These are phyloP conservation scores for Neoascochyta sp. DNA, from an alignment of 2,329 filamentous ascomycete species.

Conservation along the genomic window DNA sequence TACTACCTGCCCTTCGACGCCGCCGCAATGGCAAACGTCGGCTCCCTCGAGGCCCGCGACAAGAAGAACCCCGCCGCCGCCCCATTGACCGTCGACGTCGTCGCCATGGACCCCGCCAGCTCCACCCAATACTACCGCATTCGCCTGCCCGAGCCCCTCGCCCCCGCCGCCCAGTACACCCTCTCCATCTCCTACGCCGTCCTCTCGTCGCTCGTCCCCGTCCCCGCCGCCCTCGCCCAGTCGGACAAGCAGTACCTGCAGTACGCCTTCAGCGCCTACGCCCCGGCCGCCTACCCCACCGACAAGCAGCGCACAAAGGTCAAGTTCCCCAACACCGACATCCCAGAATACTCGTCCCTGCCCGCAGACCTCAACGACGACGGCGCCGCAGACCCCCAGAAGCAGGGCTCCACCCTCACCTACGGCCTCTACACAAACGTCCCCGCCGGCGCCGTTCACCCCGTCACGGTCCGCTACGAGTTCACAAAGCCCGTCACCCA, in stretches of 20 bases:
- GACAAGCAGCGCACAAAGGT: conserved; percentile 95
- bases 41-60: conserved; percentile 86
- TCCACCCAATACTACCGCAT: conserved; percentile 74
- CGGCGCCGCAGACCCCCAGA: conserved; percentile 66
- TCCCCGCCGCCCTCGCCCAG: conserved; percentile 80
- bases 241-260: conserved; percentile 80
- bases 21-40: conserved; percentile 70
- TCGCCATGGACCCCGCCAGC: conserved; percentile 53
- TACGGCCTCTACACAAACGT: conserved; percentile 87
- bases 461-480: conserved; percentile 81
- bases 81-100: conserved; percentile 65
- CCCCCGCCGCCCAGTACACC: conserved; percentile 74
- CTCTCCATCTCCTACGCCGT: conserved; percentile 82
- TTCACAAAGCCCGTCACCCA: conserved; percentile 90
- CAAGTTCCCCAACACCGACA: conserved; percentile 73
- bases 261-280: conserved; percentile 83
- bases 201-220: conserved; percentile 72
- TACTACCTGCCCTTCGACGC: conserved; percentile 88
- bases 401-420: conserved; percentile 78
- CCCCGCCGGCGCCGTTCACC: conserved; percentile 69
- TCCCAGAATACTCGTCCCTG: conserved; percentile 82
- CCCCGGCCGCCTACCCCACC: conserved; percentile 77
- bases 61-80: conserved; percentile 71
- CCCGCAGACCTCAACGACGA: conserved; percentile 55
- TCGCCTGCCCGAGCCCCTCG: conserved; percentile 70